Evolutionary conservation across 768 basidiomycete genomes (phyloP).

Genomic region (Lentinula raphanica): DNA sequence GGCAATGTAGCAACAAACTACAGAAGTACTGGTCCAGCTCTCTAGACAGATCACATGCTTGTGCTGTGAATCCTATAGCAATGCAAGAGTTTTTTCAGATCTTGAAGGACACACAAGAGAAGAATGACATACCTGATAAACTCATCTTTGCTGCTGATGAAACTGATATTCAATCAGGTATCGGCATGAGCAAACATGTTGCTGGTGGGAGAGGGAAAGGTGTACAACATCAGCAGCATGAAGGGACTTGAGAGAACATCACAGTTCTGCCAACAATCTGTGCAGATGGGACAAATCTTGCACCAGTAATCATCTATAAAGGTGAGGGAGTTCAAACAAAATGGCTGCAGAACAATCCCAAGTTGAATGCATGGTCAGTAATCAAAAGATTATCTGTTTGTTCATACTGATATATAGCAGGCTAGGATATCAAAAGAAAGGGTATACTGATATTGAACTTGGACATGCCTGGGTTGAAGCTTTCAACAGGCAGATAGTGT

Average conservation of each 20-base stretch:
- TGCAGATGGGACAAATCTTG: conserved; percentile 15
- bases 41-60: background rate
- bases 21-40: background rate
- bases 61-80: conserved; percentile 1
- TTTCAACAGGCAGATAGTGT: too few species aligned
- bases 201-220: conserved; percentile 3
- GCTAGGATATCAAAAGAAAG: conserved; percentile 8
- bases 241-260: conserved; percentile 19
- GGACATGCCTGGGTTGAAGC: too few species aligned
- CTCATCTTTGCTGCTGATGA: conserved; percentile 15
- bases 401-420: background rate
- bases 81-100: background rate
- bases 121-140: background rate
- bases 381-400: background rate
- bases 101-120: background rate
- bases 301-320: conserved; percentile 19
- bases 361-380: conserved; percentile 8
- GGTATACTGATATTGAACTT: too few species aligned
- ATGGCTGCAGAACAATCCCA: conserved; percentile 24
- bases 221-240: conserved; percentile 13
- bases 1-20: background rate
- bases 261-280: conserved; percentile 20
- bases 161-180: conserved; percentile 9
- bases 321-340: conserved; percentile 16
- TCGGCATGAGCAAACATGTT: conserved; percentile 8